Base-by-base conservation (phyloP, 2,329 filamentous ascomycete genomes). In the Penicillium sclerotiorum region DNA sequence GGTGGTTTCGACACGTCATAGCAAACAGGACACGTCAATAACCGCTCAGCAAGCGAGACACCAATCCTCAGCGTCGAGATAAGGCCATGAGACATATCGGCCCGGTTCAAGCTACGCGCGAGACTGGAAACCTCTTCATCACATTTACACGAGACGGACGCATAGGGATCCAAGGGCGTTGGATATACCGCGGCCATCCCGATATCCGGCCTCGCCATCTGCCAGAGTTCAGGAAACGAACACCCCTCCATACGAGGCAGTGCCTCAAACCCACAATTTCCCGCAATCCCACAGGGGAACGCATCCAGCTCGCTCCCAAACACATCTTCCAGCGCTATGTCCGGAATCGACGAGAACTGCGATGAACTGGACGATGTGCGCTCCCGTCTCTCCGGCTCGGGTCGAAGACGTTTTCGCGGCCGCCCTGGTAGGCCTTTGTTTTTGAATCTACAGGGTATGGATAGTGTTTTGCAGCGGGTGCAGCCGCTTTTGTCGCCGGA, bases 1-100 rank as follows among this genome's bases (percentile, higher is more conserved):
- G 63, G 61, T 6, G 63, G 60, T 21, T 63, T 65, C 1, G 60
- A 61, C n/a, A 61, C 48, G 22, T 66, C 62, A 42, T 64, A 66
- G 54, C 64, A 66, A 18, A 55, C 53, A 4, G 56, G 53, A 46
- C 64, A 66, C 1, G 47, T 54, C 15, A 66, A 46, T 27, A 66
- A 36, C 11, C 52, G 47, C 17, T 64, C 59, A 30, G 54, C 28
- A 12, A 65, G 49, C 4, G 53, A 33, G 0, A 55, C 17, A 1
- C 57, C 57, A 0, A 37, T 36, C 9, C 56, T 60, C 45, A 67
- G 50, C 30, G 39, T 56, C 12, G 53, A 47, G 20, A 63, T 45
- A 43, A 56, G 22, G 33, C 49, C 38, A 43, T 62, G 57, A 4
- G 56, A 56, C 36, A 62, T 57, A 2, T 36, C 32, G 2, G 58